Evolutionary conservation across 345 rosid species (phyloP), one percentile per base, ranked within the genome.

Genomic region (Iberis pinnata): DNA sequence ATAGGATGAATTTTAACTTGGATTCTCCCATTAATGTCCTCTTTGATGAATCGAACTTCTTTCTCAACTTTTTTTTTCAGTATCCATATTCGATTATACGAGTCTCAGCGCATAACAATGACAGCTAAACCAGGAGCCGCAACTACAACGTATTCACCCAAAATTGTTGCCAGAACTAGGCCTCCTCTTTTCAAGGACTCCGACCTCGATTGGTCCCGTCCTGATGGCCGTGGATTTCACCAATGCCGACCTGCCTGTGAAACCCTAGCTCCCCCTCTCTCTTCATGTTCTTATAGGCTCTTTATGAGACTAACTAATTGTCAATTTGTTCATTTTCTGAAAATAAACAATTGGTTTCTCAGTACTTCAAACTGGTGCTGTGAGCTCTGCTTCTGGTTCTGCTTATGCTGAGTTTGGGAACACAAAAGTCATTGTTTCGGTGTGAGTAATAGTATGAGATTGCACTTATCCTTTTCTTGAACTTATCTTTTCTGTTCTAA

Each of bases 351-450:
- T 26, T 10, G n/a, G 33, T 18, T 4, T 41, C 69, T 66, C 75
- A 85, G 95, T 79, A 69, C 85, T 92, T 67, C 82, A 80, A 61
- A 88, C 93, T 0, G 83, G 86, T 18, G 83, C 94, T 25, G 98
- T 88, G 53, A 88, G 73, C 44, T 77, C 88, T 71, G 97, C 97
- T 56, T 75, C 94, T 22, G 95, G 98, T 27, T 88, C 95, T 70
- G 97, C 98, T 53, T 92, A 85, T 70, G 97, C 95, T 25, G 97
- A 88, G 72, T 81, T 88, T 62, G 98, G 95, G 44, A 83, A 81
- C 59, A 88, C 97, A 26, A 83, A 92, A 73, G 98, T 88, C 65
- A 88, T 92, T 26, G 97, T 88, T 53, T 92, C 98, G 4, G 88
- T 92, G 97, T 92, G 74, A 84, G 98, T 84, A 7, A 37, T 37